Percentiles rank a stretch among this genome's conserved stretches.
These are phyloP conservation scores for Claviceps monticola DNA, from an alignment of 2,329 filamentous ascomycete genomes.

Conservation along the genomic window DNA sequence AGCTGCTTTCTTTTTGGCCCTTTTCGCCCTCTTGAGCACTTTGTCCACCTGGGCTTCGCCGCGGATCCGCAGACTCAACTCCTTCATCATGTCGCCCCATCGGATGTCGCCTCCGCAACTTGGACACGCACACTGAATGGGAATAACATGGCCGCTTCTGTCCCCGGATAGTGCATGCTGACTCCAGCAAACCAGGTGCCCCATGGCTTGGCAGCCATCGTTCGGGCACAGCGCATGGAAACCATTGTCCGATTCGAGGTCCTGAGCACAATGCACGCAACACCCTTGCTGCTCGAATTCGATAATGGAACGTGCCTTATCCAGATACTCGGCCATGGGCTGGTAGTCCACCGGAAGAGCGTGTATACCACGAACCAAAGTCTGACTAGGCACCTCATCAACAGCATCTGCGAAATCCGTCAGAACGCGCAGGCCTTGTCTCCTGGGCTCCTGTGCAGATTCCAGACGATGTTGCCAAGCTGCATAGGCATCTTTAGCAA, in stretches of 20 bases:
- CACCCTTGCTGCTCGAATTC: constrained; percentile 40
- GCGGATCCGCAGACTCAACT: constrained; percentile 59
- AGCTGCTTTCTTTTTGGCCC: constrained; percentile 11
- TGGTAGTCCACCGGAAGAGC: constrained; percentile 41
- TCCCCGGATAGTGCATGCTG: constrained; percentile 31
- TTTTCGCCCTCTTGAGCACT: constrained; percentile 42
- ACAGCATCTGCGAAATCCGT: constrained; percentile 35
- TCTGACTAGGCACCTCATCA: constrained; percentile 3
- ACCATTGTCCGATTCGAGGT: constrained; percentile 32
- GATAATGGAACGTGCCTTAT: constrained; percentile 40
- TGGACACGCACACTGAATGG: constrained; percentile 57
- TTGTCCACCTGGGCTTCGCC: constrained; percentile 57
- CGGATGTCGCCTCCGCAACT: constrained; percentile 45
- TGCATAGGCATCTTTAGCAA: constrained; percentile 52
- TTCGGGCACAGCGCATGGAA: constrained; percentile 45
- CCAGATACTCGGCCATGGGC: constrained; percentile 37
- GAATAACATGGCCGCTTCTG: constrained; percentile 39
- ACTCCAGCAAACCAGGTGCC: constrained; percentile 48
- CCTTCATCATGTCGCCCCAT: constrained; percentile 73
- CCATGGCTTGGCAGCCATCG: constrained; percentile 38
- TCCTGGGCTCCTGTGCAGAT: constrained; percentile 31
- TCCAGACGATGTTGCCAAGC: constrained; percentile 52
- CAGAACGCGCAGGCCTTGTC: constrained; percentile 35
- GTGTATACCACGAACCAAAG: constrained; percentile 32
- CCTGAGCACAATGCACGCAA: constrained; percentile 38